These are phyloP conservation scores for Sphagnurus paluster DNA, from an alignment of 1,284 basidiomycete species.

Conservation along the genomic window DNA sequence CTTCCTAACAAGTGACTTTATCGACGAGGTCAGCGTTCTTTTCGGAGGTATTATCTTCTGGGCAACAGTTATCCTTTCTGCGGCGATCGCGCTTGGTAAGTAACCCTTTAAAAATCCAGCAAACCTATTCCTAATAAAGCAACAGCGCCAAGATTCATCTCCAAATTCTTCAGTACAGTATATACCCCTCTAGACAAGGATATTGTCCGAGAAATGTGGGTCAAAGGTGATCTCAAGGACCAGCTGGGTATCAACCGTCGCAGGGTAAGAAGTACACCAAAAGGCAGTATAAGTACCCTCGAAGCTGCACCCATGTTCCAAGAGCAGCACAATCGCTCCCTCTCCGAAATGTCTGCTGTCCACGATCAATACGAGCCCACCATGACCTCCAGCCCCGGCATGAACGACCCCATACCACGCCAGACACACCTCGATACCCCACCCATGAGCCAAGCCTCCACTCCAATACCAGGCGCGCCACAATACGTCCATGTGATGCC, in stretches of 20 bases:
- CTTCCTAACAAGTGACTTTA: slow-evolving; percentile 69
- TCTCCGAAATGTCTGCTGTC: slow-evolving; percentile 52
- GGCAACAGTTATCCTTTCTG: slow-evolving; percentile 71
- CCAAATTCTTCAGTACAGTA: slow-evolving; percentile 66
- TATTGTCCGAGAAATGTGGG: slow-evolving; percentile 90
- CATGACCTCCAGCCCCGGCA: slow-evolving; percentile 32
- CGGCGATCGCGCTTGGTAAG: slow-evolving; percentile 71
- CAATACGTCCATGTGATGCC: slow-evolving; percentile 25
- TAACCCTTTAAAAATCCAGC: slow-evolving; percentile 20
- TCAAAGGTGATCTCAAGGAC: slow-evolving; percentile 81
- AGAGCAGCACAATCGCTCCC: slow-evolving; percentile 59
- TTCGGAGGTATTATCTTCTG: slow-evolving; percentile 84
- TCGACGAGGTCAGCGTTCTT: slow-evolving; percentile 71
- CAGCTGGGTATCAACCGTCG: slow-evolving; percentile 72
- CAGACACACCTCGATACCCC: slow-evolving; percentile 36
- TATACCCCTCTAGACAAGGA: slow-evolving; percentile 81
- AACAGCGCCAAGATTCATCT: slow-evolving; percentile 69
- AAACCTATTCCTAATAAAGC: slow-evolving; percentile 15
- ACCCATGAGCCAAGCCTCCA: slow-evolving; percentile 29
- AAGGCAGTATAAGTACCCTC: slow-evolving; percentile 36
- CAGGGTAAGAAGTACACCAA: slow-evolving; percentile 40
- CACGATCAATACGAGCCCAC: slow-evolving; percentile 48
- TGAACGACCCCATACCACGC: slow-evolving; percentile 22
- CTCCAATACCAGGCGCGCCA: slow-evolving; percentile 25
- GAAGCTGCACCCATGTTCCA: slow-evolving; percentile 73